Conservation (phyloP, 305 asterid genomes). For the Fraxinus sp. region DNA sequence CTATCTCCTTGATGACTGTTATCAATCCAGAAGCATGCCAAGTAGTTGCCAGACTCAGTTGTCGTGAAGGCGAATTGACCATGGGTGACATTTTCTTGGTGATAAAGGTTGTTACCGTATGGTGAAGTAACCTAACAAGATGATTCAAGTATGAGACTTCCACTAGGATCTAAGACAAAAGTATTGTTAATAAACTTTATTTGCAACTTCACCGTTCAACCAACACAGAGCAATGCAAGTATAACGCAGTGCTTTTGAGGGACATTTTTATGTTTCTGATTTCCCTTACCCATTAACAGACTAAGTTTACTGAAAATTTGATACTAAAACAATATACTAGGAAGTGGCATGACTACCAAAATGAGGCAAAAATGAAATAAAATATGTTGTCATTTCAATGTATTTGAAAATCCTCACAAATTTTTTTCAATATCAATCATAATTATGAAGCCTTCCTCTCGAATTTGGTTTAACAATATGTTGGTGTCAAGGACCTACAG, state of each 20-base stretch:
- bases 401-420: not conserved
- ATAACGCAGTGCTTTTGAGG: not conserved
- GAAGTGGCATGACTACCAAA: not conserved
- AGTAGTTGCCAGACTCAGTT: slow-evolving; percentile 45
- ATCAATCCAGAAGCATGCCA: slow-evolving; percentile 39
- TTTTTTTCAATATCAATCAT: not conserved
- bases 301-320: not conserved
- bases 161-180: not conserved
- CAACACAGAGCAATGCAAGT: not conserved
- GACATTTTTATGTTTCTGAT: not conserved
- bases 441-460: not conserved
- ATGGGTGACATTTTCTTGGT: slow-evolving; percentile 39
- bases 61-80: slow-evolving; percentile 52
- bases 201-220: not conserved
- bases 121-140: slow-evolving; percentile 47
- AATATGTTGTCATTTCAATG: not conserved
- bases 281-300: not conserved
- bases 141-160: not conserved
- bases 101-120: slow-evolving; percentile 37
- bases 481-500: not conserved
- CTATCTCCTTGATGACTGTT: slow-evolving; percentile 27
- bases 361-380: not conserved
- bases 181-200: not conserved
- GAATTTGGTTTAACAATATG: not conserved
- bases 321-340: not conserved